phyloP scores from a whole-genome alignment of 164 flowering plant genomes.

The Piper longum region DNA sequence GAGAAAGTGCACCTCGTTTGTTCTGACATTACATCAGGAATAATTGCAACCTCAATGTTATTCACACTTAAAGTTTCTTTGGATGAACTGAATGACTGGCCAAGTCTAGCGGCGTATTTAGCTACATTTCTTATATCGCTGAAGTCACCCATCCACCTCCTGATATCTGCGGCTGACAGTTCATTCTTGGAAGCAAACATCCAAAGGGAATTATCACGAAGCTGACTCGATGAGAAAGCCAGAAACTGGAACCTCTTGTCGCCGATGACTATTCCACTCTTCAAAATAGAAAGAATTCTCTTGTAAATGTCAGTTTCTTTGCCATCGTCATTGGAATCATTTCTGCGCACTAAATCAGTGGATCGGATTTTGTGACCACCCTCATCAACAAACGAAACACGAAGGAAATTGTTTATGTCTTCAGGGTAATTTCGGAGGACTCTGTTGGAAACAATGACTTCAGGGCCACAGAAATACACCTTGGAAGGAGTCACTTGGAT shows the following conservation, averaged over 20 bases:
- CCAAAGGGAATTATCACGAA: conserved; percentile 74
- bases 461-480: conserved; percentile 72
- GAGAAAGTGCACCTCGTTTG: conserved; percentile 54
- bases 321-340: conserved; percentile 3
- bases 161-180: conserved; percentile 44
- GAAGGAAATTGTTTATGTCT: conserved; percentile 55
- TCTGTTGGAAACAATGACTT: conserved; percentile 63
- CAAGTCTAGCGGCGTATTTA: conserved; percentile 83
- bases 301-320: conserved; percentile 31
- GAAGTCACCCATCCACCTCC: conserved; percentile 80
- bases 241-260: conserved; percentile 80
- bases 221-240: conserved; percentile 81
- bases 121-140: conserved; percentile 61
- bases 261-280: conserved; percentile 61
- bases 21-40: conserved; percentile 48
- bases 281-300: conserved; percentile 47
- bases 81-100: conserved; percentile 84
- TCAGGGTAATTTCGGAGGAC: conserved; percentile 40
- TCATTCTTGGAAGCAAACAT: conserved; percentile 63
- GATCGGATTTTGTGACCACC: conserved; percentile 48
- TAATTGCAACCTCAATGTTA: conserved; percentile 29
- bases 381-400: conserved; percentile 79
- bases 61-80: conserved; percentile 52
- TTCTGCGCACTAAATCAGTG: conserved; percentile 35
- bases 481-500: conserved; percentile 66